Percentiles rank a stretch among this genome's conserved stretches.
phyloP scores from a whole-genome alignment of 1,284 basidiomycete species.

The Pterulicium gracile region DNA sequence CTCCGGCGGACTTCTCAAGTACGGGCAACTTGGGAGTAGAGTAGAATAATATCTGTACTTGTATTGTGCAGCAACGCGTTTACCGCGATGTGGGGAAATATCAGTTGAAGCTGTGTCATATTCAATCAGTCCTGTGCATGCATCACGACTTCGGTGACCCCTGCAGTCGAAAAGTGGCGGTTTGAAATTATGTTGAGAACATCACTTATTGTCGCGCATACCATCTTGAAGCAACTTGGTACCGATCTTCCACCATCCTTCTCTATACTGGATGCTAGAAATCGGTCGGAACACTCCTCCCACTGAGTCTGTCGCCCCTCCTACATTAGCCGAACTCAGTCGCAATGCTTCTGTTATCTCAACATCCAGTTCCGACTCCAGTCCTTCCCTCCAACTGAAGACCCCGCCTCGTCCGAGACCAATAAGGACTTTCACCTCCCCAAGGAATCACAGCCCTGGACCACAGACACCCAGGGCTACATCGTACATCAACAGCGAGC shows the following conservation, averaged over 20 bases:
- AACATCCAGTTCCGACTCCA: slow-evolving; percentile 48
- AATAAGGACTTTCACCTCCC: slow-evolving; percentile 54
- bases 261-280: slow-evolving; percentile 27
- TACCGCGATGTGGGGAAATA: not conserved
- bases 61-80: not conserved
- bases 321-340: slow-evolving; percentile 52
- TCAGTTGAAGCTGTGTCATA: not conserved
- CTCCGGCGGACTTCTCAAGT: no score
- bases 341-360: slow-evolving; percentile 70
- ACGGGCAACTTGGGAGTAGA: no score
- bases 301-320: slow-evolving; percentile 22
- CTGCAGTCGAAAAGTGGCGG: no score
- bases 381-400: slow-evolving; percentile 27
- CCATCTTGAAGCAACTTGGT: no score
- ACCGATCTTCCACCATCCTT: slow-evolving; percentile 2
- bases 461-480: not conserved
- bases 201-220: no score
- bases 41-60: not conserved
- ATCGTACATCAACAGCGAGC: not conserved
- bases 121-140: no score
- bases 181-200: no score
- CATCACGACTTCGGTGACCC: no score
- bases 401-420: slow-evolving; percentile 45
- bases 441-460: slow-evolving; percentile 33
- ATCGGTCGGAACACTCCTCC: slow-evolving; percentile 27